Conservation (phyloP, 148 eudicot species). For the Rheum nobile region DNA sequence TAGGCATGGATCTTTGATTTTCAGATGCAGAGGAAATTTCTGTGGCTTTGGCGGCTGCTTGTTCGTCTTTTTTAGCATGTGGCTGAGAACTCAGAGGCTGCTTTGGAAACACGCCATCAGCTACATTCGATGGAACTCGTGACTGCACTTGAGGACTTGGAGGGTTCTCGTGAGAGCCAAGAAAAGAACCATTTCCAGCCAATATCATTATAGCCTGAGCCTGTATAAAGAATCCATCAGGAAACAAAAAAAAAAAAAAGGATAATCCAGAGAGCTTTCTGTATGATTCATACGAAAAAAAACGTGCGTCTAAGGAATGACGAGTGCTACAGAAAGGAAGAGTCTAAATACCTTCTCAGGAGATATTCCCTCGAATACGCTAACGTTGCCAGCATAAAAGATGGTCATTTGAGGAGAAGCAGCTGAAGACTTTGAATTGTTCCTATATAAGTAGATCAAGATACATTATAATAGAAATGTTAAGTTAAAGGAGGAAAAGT, state of each 20-base stretch:
- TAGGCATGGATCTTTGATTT: slow-evolving; percentile 18
- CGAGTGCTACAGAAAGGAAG: not conserved
- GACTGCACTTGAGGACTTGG: slow-evolving; percentile 23
- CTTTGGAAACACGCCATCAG: not conserved
- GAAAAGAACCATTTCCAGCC: slow-evolving; percentile 32
- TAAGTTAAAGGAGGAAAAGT: not conserved
- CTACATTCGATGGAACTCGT: slow-evolving; percentile 1
- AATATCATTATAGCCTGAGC: slow-evolving; percentile 63
- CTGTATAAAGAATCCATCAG: slow-evolving; percentile 15
- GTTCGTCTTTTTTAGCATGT: slow-evolving; percentile 19
- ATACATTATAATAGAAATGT: not conserved
- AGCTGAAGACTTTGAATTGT: slow-evolving; percentile 18
- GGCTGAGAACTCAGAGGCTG: no score
- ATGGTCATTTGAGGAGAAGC: slow-evolving; percentile 46
- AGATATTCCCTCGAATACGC: slow-evolving; percentile 36
- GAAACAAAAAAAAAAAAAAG: no score
- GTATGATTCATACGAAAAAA: not conserved
- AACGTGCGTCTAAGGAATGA: not conserved
- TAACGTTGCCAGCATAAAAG: slow-evolving; percentile 47
- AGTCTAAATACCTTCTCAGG: slow-evolving; percentile 46
- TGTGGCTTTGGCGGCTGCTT: slow-evolving; percentile 14
- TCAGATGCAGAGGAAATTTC: slow-evolving; percentile 15
- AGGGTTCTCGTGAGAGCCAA: slow-evolving; percentile 12
- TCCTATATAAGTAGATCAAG: slow-evolving; percentile 20
- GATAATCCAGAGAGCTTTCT: no score